phyloP scores from a whole-genome alignment of 2,329 filamentous ascomycete genomes.

The Penicillium sp. region DNA sequence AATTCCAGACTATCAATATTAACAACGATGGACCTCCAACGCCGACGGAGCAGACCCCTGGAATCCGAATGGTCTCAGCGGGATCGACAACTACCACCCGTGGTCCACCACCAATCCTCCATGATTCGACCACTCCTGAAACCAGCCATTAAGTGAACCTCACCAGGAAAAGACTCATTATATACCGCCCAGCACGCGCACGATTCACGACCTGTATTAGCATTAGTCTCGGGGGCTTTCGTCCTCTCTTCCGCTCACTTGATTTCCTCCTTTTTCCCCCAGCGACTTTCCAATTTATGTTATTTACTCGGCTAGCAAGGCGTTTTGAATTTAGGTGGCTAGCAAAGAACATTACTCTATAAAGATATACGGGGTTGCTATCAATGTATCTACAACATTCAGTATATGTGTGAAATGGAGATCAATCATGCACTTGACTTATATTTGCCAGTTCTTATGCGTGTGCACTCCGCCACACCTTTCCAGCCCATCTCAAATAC shows the following conservation, averaged over 20 bases:
- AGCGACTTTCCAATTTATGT: slow-evolving; percentile 4
- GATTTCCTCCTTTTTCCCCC: slow-evolving; percentile 11
- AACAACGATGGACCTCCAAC: slow-evolving; percentile 7
- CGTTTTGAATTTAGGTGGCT: slow-evolving; percentile 20
- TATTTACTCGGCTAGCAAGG: slow-evolving; percentile 26
- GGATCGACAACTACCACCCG: neutral
- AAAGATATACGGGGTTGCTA: neutral
- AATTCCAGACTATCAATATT: slow-evolving; percentile 5
- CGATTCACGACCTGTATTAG: slow-evolving; percentile 26
- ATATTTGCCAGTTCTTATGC: neutral
- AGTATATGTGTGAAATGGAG: neutral
- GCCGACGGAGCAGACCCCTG: neutral
- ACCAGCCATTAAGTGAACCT: neutral
- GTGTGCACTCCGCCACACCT: too few species aligned
- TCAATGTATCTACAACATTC: neutral
- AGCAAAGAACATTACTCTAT: neutral
- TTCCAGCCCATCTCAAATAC: neutral
- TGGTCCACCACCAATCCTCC: neutral
- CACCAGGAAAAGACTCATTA: neutral
- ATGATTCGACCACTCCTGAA: slow-evolving; percentile 7
- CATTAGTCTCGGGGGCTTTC: slow-evolving; percentile 13
- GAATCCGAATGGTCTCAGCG: slow-evolving; percentile 3
- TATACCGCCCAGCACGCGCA: slow-evolving; percentile 14
- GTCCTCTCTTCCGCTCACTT: neutral
- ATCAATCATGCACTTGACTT: neutral